phyloP scores from a whole-genome alignment of 768 basidiomycete genomes.

The Auriscalpium microsporum region DNA sequence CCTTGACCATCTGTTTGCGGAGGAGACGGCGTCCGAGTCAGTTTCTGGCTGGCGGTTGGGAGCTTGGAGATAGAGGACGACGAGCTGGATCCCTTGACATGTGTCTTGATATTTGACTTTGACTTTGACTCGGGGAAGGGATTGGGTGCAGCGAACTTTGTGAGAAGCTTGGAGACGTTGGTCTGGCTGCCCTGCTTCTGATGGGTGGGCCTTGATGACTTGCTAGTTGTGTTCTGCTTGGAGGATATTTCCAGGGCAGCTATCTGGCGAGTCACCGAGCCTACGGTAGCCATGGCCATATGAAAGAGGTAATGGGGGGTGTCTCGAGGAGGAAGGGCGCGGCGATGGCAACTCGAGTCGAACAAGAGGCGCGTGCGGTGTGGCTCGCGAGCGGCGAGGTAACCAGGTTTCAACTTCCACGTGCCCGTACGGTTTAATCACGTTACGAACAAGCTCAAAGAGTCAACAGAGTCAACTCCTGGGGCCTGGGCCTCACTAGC shows the following conservation, averaged over 20 bases:
- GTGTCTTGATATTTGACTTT: slow-evolving; percentile 7
- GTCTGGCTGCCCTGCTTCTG: slow-evolving; percentile 51
- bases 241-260: slow-evolving; percentile 57
- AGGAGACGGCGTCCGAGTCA: slow-evolving; percentile 5
- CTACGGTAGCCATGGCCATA: slow-evolving; percentile 37
- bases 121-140: slow-evolving; percentile 28
- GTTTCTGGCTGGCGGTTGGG: slow-evolving; percentile 7
- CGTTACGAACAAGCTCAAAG: too few species aligned
- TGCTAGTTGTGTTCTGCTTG: slow-evolving; percentile 32
- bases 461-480: too few species aligned
- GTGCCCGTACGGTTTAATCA: neutral
- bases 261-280: slow-evolving; percentile 55
- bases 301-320: neutral
- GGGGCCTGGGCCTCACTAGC: too few species aligned
- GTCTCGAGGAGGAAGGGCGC: neutral
- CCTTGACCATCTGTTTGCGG: slow-evolving; percentile 13
- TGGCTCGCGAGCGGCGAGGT: too few species aligned
- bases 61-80: slow-evolving; percentile 24
- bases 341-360: neutral
- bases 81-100: slow-evolving; percentile 16
- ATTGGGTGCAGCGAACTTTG: slow-evolving; percentile 66
- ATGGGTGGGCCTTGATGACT: slow-evolving; percentile 26
- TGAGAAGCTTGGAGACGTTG: slow-evolving; percentile 61
- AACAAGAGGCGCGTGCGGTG: neutral
- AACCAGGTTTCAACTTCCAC: neutral